A percentile compares a stretch with the other conserved stretches of the same genome.
phyloP scores from a whole-genome alignment of 352 stramenopile species.

The Phytophthora pistaciae region DNA sequence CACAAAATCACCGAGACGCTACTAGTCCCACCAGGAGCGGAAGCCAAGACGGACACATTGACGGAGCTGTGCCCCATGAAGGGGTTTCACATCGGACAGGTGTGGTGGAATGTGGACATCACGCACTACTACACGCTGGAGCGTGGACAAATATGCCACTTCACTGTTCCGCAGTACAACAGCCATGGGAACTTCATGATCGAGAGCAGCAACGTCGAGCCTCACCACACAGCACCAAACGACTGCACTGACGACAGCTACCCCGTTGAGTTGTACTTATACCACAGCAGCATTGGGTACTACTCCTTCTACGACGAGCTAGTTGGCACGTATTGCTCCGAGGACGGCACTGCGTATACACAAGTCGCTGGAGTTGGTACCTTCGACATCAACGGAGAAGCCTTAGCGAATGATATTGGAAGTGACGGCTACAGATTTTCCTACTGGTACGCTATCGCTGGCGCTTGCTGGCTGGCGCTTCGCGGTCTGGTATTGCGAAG shows the following conservation, averaged over 20 bases:
- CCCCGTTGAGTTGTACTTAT: conserved; percentile 7
- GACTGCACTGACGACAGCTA: conserved; percentile 8
- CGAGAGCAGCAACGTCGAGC: not conserved
- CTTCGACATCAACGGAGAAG: conserved; percentile 16
- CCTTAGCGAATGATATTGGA: conserved; percentile 1
- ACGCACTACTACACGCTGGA: conserved; percentile 5
- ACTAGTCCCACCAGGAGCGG: not conserved
- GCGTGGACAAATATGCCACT: conserved; percentile 13
- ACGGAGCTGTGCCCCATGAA: not conserved
- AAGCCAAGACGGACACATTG: conserved; percentile 1
- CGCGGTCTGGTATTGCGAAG: conserved; percentile 2
- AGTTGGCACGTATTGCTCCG: conserved; percentile 3
- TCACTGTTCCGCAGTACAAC: conserved; percentile 21
- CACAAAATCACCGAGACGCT: conserved; percentile 10
- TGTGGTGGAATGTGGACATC: conserved; percentile 21
- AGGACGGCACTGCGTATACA: conserved; percentile 10
- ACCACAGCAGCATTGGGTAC: conserved; percentile 13
- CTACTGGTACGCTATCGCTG: conserved; percentile 15
- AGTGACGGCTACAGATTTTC: conserved; percentile 15
- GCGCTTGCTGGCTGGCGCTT: not conserved
- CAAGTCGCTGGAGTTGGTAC: conserved; percentile 4
- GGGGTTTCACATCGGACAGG: conserved; percentile 5
- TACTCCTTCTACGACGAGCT: conserved; percentile 19
- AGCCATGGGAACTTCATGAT: conserved; percentile 12
- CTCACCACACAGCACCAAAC: not conserved